Percentiles rank a stretch among this genome's conserved stretches.
Conservation (phyloP, 352 stramenopile species). For the Phytopythium montanum region DNA sequence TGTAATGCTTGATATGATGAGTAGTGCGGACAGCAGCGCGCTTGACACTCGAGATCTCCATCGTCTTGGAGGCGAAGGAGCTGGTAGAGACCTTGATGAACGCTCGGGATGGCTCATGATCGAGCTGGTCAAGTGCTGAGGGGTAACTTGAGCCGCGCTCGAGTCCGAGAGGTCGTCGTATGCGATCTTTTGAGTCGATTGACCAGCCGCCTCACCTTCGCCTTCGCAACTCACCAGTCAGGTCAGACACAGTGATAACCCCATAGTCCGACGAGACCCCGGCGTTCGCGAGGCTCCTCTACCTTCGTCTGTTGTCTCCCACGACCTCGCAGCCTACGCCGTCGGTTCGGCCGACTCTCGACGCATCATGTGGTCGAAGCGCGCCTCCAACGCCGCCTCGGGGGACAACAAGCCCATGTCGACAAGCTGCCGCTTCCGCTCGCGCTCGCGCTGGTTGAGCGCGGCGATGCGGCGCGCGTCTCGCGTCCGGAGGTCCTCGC, state of each 20-base stretch:
- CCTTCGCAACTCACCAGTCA: too few relatives aligned
- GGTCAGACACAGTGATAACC: too few relatives aligned
- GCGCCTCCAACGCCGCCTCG: constrained; percentile 27
- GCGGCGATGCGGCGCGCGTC: constrained; percentile 25
- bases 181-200: too few relatives aligned
- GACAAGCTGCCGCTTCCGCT: constrained; percentile 21
- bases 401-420: constrained; percentile 18
- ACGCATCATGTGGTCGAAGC: constrained; percentile 18
- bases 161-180: too few relatives aligned
- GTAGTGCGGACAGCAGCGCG: not conserved
- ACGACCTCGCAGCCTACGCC: not conserved
- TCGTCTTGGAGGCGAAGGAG: not conserved
- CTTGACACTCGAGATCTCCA: not conserved
- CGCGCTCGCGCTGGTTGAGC: constrained; percentile 19
- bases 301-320: too few relatives aligned
- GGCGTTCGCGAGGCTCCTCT: too few relatives aligned
- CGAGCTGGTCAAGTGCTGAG: too few relatives aligned
- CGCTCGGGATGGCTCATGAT: not conserved
- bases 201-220: too few relatives aligned
- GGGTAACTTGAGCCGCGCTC: too few relatives aligned
- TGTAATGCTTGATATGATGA: not conserved
- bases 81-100: not conserved
- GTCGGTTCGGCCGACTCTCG: not conserved
- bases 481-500: constrained; percentile 21
- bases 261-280: too few relatives aligned